Evolutionary conservation across 352 stramenopile species (phyloP), one percentile per base, ranked within the genome.

Genomic region (Phytopythium helicoides): DNA sequence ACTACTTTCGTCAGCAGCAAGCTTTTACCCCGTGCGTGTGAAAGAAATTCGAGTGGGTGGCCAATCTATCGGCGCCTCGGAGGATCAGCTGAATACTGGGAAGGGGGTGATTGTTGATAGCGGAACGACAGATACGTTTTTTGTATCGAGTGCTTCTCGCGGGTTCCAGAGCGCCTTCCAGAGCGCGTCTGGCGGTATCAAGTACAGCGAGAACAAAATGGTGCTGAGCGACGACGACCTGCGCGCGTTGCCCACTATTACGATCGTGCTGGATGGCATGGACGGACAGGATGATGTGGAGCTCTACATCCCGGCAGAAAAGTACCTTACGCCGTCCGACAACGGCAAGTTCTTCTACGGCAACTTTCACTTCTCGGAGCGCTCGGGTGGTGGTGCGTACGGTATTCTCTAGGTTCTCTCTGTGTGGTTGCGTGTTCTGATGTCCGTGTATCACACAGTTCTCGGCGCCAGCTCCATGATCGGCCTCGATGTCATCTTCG

Each of bases 111-210:
- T 95, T 57, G 82, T 95, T 15, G 85, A 95, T 50, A 93, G 82
- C 59, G 85, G 85, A 1, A 93, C 85, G 44, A 95, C 85, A 23
- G 85, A 95, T 51, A 91, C 82, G 19, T 95, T 91, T 57, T 92
- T 95, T 42, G 67, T 76, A 11, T 48, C 61, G 3, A 66, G 60
- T 38, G 79, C 64, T 1, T 68, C 58, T n/a, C 67, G 73, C 8
- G 62, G 51, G 10, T 95, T 95, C 59, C 59, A 71, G 33, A 68
- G 55, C 28, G 64, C 67, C 10, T 95, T 87, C 53, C 58, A 58
- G 19, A 44, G 69, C 8, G 52, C 79, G 35, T 62, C 76, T 12
- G 68, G 56, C 0, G 71, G 73, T 14, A 62, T 72, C 2, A 63
- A 76, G 16, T 92, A 91, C 54, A 87, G 56, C 47, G 71, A 89